phyloP scores from a whole-genome alignment of 75 land plant genomes.

The Picea sitchensis region DNA sequence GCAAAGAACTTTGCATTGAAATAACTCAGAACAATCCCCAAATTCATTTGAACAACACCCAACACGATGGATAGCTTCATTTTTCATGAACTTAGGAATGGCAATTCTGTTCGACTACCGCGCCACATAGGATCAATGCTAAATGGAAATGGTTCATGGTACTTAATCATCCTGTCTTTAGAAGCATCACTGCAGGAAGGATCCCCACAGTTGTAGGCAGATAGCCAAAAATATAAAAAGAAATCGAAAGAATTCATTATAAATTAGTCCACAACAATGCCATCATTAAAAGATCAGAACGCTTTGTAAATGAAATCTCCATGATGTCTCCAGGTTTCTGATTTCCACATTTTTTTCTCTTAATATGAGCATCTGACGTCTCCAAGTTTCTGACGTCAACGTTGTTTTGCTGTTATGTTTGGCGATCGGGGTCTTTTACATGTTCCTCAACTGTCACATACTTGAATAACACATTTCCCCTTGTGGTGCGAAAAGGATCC shows the following conservation, averaged over 20 bases:
- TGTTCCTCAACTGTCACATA: constrained; percentile 74
- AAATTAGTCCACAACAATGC: no score
- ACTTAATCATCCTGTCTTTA: constrained; percentile 55
- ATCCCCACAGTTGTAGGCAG: no score
- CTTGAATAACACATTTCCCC: constrained; percentile 92
- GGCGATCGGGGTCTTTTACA: constrained; percentile 57
- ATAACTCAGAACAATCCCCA: constrained; percentile 57
- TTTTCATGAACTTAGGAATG: constrained; percentile 86
- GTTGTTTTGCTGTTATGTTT: no score
- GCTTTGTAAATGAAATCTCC: no score
- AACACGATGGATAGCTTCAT: constrained; percentile 98
- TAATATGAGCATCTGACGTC: no score
- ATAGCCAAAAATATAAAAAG: no score
- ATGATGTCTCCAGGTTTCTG: no score
- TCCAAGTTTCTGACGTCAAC: no score
- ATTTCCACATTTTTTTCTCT: no score
- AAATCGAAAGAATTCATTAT: no score
- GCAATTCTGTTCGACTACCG: constrained; percentile 84
- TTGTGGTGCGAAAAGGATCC: constrained; percentile 97
- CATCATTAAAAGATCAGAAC: no score
- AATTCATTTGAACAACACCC: constrained; percentile 87
- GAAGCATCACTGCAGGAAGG: no score
- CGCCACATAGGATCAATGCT: constrained; percentile 96
- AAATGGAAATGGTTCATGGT: constrained; percentile 72
- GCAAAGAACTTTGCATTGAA: constrained; percentile 80